Base-by-base conservation (phyloP, 805 yeast species). In the Osmozyma mogii region DNA sequence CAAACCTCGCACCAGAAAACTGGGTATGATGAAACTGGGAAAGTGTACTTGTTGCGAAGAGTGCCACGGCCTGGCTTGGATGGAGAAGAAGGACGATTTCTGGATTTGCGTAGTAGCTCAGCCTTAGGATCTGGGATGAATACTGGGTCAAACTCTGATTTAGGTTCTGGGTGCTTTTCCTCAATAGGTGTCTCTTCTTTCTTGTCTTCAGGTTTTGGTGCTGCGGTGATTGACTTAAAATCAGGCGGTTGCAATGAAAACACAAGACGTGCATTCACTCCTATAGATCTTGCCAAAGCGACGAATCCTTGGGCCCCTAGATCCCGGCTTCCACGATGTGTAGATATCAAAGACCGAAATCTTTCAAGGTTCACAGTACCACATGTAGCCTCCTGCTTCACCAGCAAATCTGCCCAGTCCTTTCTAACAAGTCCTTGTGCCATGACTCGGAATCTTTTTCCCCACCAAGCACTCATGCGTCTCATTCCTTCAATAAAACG, bases 1-100 rank as follows among this genome's bases (percentile, higher is more conserved):
- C 95, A 89, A 0, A 83, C 95, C 50, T 92, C 98, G 14, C 77
- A 77, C 98, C 98, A 92, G 47, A 79, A 87, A 0, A 87, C 67
- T 0, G 96, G 96, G 45, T 62, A 79, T 6, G 33, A 36, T 2
- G 62, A 52, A 12, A 49, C 47, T 7, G 41, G 46, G 25, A 54
- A 49, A 10, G 34, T 27, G 25, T 39, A 47, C 5, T 25, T 12
- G 23, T 9, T 15, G 30, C 9, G 27, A 28, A 19, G 15, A 17
- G 24, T 10, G 9, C 27, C 25, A 27, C 17, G 11, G 14, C 12
- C 23, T 21, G 22, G n/a, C 10, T 26, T 23, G 22, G 30, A 9
- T 11, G 37, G 47, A n/a, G n/a, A n/a, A n/a, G n/a, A n/a, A n/a
- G n/a, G n/a, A n/a, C 23, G 11, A 6, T 21, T 21, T 21, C n/a